A percentile compares a stretch with the other conserved stretches of the same genome.
phyloP scores from a whole-genome alignment of 371 early-diverging fungal genomes.

The Chytridium lagenaria region DNA sequence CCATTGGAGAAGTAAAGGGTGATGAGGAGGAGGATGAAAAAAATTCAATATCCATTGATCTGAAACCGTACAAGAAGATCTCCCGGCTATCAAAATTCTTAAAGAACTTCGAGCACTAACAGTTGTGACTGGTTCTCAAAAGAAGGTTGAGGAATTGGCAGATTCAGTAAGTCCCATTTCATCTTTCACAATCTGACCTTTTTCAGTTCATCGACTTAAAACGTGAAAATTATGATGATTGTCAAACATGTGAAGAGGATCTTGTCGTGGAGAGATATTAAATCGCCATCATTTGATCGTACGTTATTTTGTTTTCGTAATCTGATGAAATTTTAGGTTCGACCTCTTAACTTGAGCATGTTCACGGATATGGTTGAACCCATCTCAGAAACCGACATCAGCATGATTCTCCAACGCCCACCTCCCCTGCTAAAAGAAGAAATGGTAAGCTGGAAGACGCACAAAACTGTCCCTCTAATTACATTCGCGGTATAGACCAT shows the following conservation, averaged over 20 bases:
- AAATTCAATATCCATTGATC: background rate
- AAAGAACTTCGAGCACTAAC: background rate
- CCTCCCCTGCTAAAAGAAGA: constrained; percentile 44
- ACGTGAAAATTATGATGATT: constrained; percentile 8
- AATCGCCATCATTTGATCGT: background rate
- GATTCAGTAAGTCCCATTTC: constrained; percentile 13
- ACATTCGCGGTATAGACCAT: background rate
- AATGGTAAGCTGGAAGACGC: background rate
- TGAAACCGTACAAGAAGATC: background rate
- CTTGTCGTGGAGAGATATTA: background rate
- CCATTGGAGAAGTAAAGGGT: background rate
- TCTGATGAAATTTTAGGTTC: no score
- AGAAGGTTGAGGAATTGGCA: constrained; percentile 11
- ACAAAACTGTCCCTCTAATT: background rate
- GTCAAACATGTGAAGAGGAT: constrained; percentile 11
- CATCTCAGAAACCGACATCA: constrained; percentile 32
- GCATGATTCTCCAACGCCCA: constrained; percentile 43
- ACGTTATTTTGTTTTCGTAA: background rate
- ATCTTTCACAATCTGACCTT: background rate
- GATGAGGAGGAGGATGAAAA: background rate
- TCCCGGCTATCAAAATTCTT: background rate
- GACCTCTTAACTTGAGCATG: constrained; percentile 38
- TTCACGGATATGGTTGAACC: constrained; percentile 43
- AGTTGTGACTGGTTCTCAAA: background rate
- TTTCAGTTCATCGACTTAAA: constrained; percentile 8